These are phyloP conservation scores for Breviolum minutum DNA, from an alignment of 73 alveolate genomes.

Conservation along the genomic window DNA sequence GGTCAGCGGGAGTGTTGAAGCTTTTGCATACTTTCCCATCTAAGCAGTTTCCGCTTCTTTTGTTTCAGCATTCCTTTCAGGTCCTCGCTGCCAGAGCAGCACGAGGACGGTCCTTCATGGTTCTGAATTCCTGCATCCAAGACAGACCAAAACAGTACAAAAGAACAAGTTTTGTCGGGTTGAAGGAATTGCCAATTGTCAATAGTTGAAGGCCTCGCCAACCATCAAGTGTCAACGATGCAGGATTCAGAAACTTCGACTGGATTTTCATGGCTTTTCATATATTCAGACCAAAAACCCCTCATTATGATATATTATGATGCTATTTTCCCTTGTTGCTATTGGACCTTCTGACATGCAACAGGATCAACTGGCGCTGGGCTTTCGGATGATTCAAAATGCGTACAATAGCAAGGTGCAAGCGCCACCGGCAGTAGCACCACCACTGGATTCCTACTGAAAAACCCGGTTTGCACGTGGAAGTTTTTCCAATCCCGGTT, in stretches of 20 bases:
- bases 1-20: too few relatives aligned
- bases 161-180: too few relatives aligned
- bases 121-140: too few relatives aligned
- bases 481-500: too few relatives aligned
- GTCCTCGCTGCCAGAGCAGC: conserved; percentile 91
- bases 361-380: conserved; percentile 85
- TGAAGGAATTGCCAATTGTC: too few relatives aligned
- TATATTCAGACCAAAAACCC: neutral
- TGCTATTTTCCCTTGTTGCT: neutral
- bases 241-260: too few relatives aligned
- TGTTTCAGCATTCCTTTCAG: neutral
- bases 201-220: too few relatives aligned
- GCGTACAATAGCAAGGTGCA: conserved; percentile 82
- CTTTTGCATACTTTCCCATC: too few relatives aligned
- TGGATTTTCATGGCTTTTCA: neutral
- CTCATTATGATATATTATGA: neutral
- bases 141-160: too few relatives aligned
- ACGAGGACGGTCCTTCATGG: conserved; percentile 7
- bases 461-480: too few relatives aligned
- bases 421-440: too few relatives aligned
- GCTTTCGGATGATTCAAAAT: conserved; percentile 92
- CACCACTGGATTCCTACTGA: too few relatives aligned
- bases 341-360: neutral
- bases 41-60: neutral
- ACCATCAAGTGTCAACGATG: neutral